Conservation (phyloP, 169 alveolate genomes). For the Plasmodium yoelii region DNA sequence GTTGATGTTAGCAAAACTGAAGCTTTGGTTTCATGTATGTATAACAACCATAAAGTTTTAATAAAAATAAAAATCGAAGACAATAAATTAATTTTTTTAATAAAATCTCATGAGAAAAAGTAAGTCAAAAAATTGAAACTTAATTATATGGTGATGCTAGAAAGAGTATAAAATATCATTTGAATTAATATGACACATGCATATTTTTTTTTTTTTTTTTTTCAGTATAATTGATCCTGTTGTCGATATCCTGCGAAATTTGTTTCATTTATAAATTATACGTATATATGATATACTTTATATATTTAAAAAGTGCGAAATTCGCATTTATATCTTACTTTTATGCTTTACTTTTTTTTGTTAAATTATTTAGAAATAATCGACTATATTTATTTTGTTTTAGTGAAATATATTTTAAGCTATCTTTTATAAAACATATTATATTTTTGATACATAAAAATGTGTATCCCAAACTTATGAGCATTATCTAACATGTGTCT, state of each 20-base stretch:
- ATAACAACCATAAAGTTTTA: slow-evolving; percentile 45
- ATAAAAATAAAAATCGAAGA: slow-evolving; percentile 66
- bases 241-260: slow-evolving; percentile 60
- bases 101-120: slow-evolving; percentile 60
- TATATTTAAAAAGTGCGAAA: background rate
- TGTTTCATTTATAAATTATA: slow-evolving; percentile 35
- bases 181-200: background rate
- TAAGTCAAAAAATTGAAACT: slow-evolving; percentile 13
- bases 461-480: background rate
- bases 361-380: slow-evolving; percentile 34
- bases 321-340: background rate
- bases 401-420: slow-evolving; percentile 32
- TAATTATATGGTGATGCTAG: background rate
- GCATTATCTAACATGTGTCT: background rate
- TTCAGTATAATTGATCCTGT: slow-evolving; percentile 62
- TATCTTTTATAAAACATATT: background rate
- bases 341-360: slow-evolving; percentile 42
- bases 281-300: slow-evolving; percentile 4
- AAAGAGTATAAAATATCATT: background rate
- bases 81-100: slow-evolving; percentile 69
- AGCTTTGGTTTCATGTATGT: slow-evolving; percentile 51
- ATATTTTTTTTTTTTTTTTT: slow-evolving; percentile 30
- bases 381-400: slow-evolving; percentile 26
- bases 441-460: slow-evolving; percentile 5
- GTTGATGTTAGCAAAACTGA: slow-evolving; percentile 67